Conservation (phyloP, 192 early-diverging fungal species). For the Coemansia sp. region DNA sequence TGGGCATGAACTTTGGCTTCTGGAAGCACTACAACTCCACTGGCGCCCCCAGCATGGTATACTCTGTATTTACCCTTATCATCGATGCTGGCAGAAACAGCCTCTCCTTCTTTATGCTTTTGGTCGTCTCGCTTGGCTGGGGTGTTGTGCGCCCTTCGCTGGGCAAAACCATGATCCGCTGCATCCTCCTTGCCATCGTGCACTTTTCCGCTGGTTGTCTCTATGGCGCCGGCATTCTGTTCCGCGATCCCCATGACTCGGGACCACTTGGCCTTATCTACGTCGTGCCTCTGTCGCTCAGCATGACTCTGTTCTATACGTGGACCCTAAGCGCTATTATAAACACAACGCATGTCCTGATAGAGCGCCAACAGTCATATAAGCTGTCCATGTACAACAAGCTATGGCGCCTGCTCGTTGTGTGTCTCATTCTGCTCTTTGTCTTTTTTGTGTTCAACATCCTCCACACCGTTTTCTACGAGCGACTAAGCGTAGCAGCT, state of each 20-base stretch:
- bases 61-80: conserved; percentile 72
- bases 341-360: conserved; percentile 71
- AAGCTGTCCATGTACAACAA: conserved; percentile 89
- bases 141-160: conserved; percentile 93
- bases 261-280: conserved; percentile 68
- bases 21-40: conserved; percentile 68
- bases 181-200: conserved; percentile 65
- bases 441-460: conserved; percentile 83
- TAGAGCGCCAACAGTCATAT: conserved; percentile 77
- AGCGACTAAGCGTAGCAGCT: conserved; percentile 64
- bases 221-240: conserved; percentile 79
- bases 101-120: conserved; percentile 92
- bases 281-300: conserved; percentile 81
- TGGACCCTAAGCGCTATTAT: conserved; percentile 86
- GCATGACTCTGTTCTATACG: conserved; percentile 92
- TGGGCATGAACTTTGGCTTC: conserved; percentile 88
- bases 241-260: conserved; percentile 65
- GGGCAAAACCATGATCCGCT: conserved; percentile 85
- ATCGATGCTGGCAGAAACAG: conserved; percentile 88
- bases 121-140: conserved; percentile 94
- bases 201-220: conserved; percentile 89
- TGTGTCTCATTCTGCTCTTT: conserved; percentile 68
- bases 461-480: conserved; percentile 67
- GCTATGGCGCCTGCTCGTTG: conserved; percentile 74
- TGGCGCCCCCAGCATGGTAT: conserved; percentile 59